phyloP scores from a whole-genome alignment of 257 asterid species.

The Rhazya stricta region DNA sequence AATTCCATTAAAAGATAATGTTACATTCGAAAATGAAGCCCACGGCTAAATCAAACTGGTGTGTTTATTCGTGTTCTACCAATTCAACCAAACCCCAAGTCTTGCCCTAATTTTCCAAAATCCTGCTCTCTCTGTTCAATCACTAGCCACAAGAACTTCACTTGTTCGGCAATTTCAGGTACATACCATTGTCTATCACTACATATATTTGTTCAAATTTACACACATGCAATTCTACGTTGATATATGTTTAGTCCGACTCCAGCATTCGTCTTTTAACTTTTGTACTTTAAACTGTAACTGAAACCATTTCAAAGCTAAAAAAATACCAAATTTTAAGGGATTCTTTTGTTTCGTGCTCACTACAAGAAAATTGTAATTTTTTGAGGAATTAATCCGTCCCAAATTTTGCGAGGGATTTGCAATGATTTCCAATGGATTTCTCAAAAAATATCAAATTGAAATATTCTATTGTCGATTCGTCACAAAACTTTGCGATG shows the following conservation, averaged over 20 bases:
- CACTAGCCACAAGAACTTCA: background rate
- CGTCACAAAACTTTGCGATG: no score
- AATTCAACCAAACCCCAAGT: background rate
- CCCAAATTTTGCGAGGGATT: no score
- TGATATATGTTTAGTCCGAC: background rate
- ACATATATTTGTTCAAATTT: background rate
- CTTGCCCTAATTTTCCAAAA: background rate
- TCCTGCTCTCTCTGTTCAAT: background rate
- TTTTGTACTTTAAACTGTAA: background rate
- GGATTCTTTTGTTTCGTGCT: background rate
- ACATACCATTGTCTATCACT: background rate
- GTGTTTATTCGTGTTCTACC: no score
- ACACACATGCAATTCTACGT: background rate
- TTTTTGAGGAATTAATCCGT: no score
- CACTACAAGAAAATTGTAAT: no score
- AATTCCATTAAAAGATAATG: no score
- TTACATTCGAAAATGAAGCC: no score
- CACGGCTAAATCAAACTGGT: no score
- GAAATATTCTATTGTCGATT: no score
- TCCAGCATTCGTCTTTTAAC: background rate
- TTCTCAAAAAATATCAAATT: no score
- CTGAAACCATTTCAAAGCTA: no score
- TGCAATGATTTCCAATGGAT: no score
- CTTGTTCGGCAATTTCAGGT: background rate
- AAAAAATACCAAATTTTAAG: background rate